These are phyloP conservation scores for Dendrobium officinale DNA, from an alignment of 106 monocot species.

Conservation along the genomic window DNA sequence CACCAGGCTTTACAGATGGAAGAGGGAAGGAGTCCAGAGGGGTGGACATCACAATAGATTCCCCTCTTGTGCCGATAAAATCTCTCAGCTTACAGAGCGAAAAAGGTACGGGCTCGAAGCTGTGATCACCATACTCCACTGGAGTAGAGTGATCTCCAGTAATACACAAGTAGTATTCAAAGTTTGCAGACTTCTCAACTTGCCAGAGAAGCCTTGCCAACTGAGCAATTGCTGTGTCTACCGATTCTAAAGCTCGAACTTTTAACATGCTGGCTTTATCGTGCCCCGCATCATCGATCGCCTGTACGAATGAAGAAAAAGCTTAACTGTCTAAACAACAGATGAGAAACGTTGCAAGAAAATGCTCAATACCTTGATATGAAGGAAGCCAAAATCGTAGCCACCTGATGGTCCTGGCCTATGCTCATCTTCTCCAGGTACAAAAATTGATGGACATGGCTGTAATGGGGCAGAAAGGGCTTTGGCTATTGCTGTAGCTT, in stretches of 20 bases:
- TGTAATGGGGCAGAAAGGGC: slow-evolving; percentile 87
- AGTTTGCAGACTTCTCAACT: slow-evolving; percentile 54
- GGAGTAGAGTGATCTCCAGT: slow-evolving; percentile 98
- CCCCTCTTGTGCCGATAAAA: slow-evolving; percentile 56
- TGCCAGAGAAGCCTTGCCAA: slow-evolving; percentile 73
- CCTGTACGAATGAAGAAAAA: slow-evolving; percentile 29
- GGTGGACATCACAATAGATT: slow-evolving; percentile 30
- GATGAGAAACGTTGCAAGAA: not conserved
- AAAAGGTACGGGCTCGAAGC: slow-evolving; percentile 93
- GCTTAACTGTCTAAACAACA: not conserved
- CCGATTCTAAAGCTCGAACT: slow-evolving; percentile 76
- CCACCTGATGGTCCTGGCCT: slow-evolving; percentile 62
- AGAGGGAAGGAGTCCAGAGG: slow-evolving; percentile 64
- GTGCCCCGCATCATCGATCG: slow-evolving; percentile 96
- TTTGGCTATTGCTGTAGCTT: slow-evolving; percentile 73
- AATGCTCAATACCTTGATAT: slow-evolving; percentile 62
- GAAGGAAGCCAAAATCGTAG: slow-evolving; percentile 96
- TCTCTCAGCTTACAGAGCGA: slow-evolving; percentile 54
- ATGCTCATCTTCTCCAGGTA: slow-evolving; percentile 74
- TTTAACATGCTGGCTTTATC: slow-evolving; percentile 79
- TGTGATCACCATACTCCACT: slow-evolving; percentile 94
- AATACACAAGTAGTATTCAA: slow-evolving; percentile 66
- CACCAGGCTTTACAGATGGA: slow-evolving; percentile 60
- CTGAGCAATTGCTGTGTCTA: slow-evolving; percentile 73
- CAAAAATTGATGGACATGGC: slow-evolving; percentile 64